Evolutionary conservation across 306 rosid genomes (phyloP), one percentile per base, ranked within the genome.

Genomic region (Citrullus colocynthis): DNA sequence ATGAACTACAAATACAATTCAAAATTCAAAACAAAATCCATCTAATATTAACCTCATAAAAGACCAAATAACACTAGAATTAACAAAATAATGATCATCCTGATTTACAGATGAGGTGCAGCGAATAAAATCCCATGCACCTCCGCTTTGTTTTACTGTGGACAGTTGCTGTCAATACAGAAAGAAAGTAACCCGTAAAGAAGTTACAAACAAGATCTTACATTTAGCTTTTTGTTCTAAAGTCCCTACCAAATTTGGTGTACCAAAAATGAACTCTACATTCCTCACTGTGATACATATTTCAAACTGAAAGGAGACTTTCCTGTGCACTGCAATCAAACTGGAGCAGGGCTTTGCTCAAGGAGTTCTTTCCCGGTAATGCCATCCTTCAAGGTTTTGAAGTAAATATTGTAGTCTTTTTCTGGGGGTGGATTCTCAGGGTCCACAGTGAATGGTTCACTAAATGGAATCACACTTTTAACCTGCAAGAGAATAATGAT

Each of bases 401-500:
- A 95, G 79, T 90, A 90, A 78, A 84, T 59, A 20, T 88, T 54
- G 52, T 89, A 92, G 82, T 95, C 93, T 86, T 88, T 95, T 81
- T 89, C 98, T 5, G 88, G 91, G 45, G 97, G 97, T 16, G 93
- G 97, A 74, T 87, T 92, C 83, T 85, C 89, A 42, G 96, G 95
- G 80, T 90, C 97, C 86, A 92, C 92, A 2, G 88, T 88, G 82
- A 90, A 92, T 74, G 91, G 91, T 85, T 92, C 91, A 39, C 97
- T 87, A 79, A 95, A 92, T 77, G 97, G 98, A 81, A 90, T 62
- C 36, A 89, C 96, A 84, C 93, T 90, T 81, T 92, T 90, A 64
- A 92, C 97, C 97, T 95, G 91, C 79, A 84, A 78, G 30, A 12
- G 36, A 69, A 21, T 20, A 69, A 71, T 24, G 51, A 3, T 49